Evolutionary conservation across 805 yeast species (phyloP).

Genomic region (Candida boleticola): DNA sequence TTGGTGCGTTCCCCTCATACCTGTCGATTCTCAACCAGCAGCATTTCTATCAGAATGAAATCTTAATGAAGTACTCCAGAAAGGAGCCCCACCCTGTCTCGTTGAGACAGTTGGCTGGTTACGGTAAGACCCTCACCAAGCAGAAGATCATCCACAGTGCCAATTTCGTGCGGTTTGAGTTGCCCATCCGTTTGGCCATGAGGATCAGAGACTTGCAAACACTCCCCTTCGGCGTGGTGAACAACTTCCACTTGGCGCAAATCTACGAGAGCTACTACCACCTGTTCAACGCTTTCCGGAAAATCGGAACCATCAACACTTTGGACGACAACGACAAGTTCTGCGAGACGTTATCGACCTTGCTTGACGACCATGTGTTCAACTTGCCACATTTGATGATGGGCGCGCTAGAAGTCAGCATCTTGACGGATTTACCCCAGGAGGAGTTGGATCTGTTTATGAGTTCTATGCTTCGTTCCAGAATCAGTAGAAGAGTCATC

Average conservation of each 20-base stretch:
- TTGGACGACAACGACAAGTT: conserved; percentile 75
- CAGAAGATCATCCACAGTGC: conserved; percentile 82
- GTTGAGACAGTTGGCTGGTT: conserved; percentile 84
- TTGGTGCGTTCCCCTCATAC: conserved; percentile 43
- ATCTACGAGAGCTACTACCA: conserved; percentile 88
- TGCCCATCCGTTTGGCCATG: conserved; percentile 81
- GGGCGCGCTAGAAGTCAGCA: conserved; percentile 85
- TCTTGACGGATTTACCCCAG: conserved; percentile 56
- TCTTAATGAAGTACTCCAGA: conserved; percentile 59
- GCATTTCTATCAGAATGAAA: conserved; percentile 84
- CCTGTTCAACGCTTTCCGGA: conserved; percentile 83
- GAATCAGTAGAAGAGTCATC: conserved; percentile 86
- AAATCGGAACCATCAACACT: conserved; percentile 62
- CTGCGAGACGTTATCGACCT: conserved; percentile 57
- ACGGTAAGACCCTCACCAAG: conserved; percentile 73
- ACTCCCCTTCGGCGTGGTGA: conserved; percentile 79
- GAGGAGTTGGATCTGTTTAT: conserved; percentile 67
- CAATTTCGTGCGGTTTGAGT: conserved; percentile 80
- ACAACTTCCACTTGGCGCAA: conserved; percentile 80
- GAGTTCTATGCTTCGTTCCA: conserved; percentile 74
- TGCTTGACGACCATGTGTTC: conserved; percentile 75
- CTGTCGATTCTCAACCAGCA: conserved; percentile 50
- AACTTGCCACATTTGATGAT: conserved; percentile 86
- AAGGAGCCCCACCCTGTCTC: conserved; percentile 86
- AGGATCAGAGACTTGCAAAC: conserved; percentile 76